Evolutionary conservation across 768 basidiomycete genomes (phyloP), one percentile per base, ranked within the genome.

Genomic region (Tylopilus cervinicoccineus): DNA sequence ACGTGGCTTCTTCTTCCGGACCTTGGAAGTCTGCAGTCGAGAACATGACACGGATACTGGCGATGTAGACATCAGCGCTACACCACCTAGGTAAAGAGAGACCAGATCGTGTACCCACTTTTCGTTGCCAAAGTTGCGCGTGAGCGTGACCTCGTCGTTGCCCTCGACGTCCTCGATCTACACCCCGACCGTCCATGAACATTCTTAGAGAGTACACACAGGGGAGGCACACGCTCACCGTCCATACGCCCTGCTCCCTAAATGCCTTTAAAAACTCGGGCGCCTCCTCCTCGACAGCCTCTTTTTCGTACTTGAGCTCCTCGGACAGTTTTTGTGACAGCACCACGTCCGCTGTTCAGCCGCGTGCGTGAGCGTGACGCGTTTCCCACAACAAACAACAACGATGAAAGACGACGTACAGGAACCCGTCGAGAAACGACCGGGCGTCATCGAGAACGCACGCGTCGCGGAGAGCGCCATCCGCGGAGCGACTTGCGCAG

Each of bases 91-190:
- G 6, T 14, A 6, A 19, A 5, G n/a, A 31, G 6, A 9, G 19
- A 11, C 20, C 17, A 9, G 10, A 2, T 0, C 16, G 5, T 8
- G n/a, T 0, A 78, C 86, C 48, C 57, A 95, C 93, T 70, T 79
- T 71, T 98, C 95, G 58, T 90, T 91, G 52, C 91, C 93, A 67
- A 92, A 95, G 57, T 81, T 84, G 56, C 93, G 83, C n/a, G 73
- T 73, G 36, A 98, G 69, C 22, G 77, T 70, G 32, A 98, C 81
- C 68, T 96, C 93, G 66, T 95, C 93, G 46, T 81, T 77, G 31
- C 86, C 88, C 6, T 70, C 55, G 12, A 66, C 66, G 64, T 95
- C 88, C 47, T 81, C 75, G 55, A 98, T 76, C 84, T 90, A 52
- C 31, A 27, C 45, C 10, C 14, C n/a, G 12, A 0, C 27, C 33